Conservation (phyloP, 495 filamentous ascomycete genomes). For the Talaromyces stipitatus region DNA sequence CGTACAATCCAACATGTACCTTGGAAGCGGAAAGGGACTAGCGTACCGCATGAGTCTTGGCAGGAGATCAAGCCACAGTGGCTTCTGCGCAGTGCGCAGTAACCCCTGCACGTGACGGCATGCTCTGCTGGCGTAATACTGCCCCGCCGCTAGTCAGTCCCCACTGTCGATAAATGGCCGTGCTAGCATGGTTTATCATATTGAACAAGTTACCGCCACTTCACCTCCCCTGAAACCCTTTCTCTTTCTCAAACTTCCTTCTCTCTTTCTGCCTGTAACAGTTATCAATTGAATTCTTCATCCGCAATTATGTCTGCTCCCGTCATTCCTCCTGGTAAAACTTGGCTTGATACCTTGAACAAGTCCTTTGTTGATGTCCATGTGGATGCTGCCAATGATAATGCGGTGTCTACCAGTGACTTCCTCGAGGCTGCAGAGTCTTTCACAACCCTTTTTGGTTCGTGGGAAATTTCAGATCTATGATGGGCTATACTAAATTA, state of each 20-base stretch:
- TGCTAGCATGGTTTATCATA: neutral
- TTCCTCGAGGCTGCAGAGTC: constrained; percentile 90
- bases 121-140: neutral
- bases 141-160: neutral
- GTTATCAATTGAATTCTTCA: neutral
- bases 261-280: constrained; percentile 6
- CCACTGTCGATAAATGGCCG: neutral
- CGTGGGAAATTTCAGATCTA: constrained; percentile 8
- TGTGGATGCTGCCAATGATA: constrained; percentile 59
- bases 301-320: constrained; percentile 9
- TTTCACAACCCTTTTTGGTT: constrained; percentile 81
- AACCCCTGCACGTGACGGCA: neutral
- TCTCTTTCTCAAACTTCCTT: constrained; percentile 6
- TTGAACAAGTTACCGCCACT: neutral
- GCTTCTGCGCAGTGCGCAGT: too few species aligned
- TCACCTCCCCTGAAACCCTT: constrained; percentile 1
- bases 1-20: too few species aligned
- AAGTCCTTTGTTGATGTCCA: constrained; percentile 76
- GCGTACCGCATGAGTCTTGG: neutral
- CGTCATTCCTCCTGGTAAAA: constrained; percentile 54
- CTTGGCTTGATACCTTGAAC: constrained; percentile 79
- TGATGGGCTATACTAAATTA: neutral
- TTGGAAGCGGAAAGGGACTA: too few species aligned
- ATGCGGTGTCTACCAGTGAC: constrained; percentile 72
- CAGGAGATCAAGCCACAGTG: neutral